Evolutionary conservation across 2,329 filamentous ascomycete genomes (phyloP), one percentile per base, ranked within the genome.

Genomic region (Nannizziopsis arthrosporioides): DNA sequence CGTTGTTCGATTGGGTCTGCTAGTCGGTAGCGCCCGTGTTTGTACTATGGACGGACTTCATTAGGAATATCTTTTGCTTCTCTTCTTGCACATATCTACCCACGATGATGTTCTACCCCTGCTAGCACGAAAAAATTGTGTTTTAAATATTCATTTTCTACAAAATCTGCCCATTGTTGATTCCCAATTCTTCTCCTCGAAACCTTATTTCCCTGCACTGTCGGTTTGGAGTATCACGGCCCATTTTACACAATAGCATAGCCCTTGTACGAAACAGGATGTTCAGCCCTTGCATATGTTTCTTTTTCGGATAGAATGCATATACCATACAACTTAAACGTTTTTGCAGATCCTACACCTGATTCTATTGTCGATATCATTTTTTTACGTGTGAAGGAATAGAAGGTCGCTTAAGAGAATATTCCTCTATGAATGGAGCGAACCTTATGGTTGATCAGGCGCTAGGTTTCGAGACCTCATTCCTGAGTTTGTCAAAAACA

Each of bases 231-330:
- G 36, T 27, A 5, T 9, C 39, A 32, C 9, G 4, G 15, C 22
- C 3, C 22, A 27, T 27, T 46, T 46, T 32, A 19, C 44, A 30
- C 22, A 39, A 37, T 40, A 46, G 44, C 44, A 46, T 46, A 46
- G 44, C 44, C 44, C 34, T 46, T 46, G 42, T 15, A 27, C 30
- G 44, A 27, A 27, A 46, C 36, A 32, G 44, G 30, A 14, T 44
- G 15, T 37, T 37, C 18, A 37, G 18, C 32, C 35, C 27, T 34
- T 14, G 19, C 19, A 14, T 37, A 18, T 34, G 22, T 27, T 27
- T 27, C 22, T 31, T 9, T 32, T 15, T 22, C 10, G 22, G 10
- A 40, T 46, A 40, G 27, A 40, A 7, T 46, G 19, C 40, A 18
- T 39, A 18, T 36, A 39, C 32, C 31, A 36, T 31, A 14, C 30